phyloP scores from a whole-genome alignment of 176 grass and related monocot genomes.

The Lolium perenne region DNA sequence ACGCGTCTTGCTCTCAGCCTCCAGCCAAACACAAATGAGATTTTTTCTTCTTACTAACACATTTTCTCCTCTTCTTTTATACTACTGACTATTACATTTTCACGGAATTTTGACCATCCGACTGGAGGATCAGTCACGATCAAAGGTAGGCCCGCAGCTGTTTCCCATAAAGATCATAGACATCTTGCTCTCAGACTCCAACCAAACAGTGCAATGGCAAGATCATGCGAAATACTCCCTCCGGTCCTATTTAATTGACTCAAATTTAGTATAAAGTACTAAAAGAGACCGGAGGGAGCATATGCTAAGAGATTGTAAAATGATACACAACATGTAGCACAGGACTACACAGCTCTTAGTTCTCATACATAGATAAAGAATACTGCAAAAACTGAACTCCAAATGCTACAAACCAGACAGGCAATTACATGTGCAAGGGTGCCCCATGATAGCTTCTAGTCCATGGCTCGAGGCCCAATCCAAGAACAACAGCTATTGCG shows the following conservation, averaged over 20 bases:
- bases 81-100: too few relatives aligned
- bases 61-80: too few relatives aligned
- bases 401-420: not conserved
- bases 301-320: not conserved
- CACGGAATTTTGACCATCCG: too few relatives aligned
- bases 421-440: constrained; percentile 32
- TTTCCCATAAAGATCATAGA: too few relatives aligned
- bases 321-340: not conserved
- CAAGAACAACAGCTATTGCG: not conserved
- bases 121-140: too few relatives aligned
- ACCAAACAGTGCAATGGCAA: not conserved
- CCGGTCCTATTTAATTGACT: too few relatives aligned
- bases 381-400: not conserved
- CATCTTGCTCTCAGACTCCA: not conserved
- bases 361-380: not conserved
- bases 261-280: too few relatives aligned
- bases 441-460: not conserved
- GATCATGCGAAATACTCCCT: too few relatives aligned
- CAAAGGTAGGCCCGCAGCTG: not conserved
- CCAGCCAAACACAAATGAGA: too few relatives aligned
- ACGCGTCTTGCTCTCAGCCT: not conserved
- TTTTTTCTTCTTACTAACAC: too few relatives aligned
- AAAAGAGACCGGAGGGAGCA: too few relatives aligned
- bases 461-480: not conserved
- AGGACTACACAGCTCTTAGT: not conserved